A percentile compares a stretch with the other conserved stretches of the same genome.
Conservation (phyloP, 805 yeast species). For the Pichia sporocuriosa region DNA sequence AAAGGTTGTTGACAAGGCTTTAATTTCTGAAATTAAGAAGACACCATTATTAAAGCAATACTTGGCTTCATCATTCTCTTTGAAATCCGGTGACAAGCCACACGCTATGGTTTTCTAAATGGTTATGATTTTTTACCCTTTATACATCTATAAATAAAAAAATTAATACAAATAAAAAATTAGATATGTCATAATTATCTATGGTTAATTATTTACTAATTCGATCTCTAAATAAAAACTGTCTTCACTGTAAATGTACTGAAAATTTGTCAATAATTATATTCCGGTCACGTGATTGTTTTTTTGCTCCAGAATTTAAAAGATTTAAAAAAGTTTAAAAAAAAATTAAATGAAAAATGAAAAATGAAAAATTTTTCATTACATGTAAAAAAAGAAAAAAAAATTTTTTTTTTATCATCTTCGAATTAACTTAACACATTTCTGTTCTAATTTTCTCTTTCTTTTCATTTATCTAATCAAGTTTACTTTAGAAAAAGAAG, state of each 20-base stretch:
- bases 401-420: no score
- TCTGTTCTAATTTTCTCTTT: no score
- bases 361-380: neutral
- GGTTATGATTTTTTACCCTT: slow-evolving; percentile 10
- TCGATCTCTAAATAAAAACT: no score
- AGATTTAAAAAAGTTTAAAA: no score
- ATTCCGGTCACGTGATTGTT: neutral
- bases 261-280: neutral
- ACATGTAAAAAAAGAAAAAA: no score
- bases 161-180: slow-evolving; percentile 11
- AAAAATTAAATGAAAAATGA: neutral
- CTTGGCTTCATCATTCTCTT: slow-evolving; percentile 91
- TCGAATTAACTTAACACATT: no score
- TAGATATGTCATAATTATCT: slow-evolving; percentile 1
- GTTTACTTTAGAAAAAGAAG: neutral
- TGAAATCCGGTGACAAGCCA: slow-evolving; percentile 97
- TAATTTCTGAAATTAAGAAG: slow-evolving; percentile 91
- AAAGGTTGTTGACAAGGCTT: slow-evolving; percentile 88
- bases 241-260: neutral
- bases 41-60: slow-evolving; percentile 96
- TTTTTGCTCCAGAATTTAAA: no score
- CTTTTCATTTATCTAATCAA: no score
- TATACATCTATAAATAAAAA: slow-evolving; percentile 10
- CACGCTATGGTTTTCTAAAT: slow-evolving; percentile 93
- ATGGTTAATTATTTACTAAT: neutral